Evolutionary conservation across 805 yeast species (phyloP), one percentile per base, ranked within the genome.

Genomic region (Suhomyces pyralidae): DNA sequence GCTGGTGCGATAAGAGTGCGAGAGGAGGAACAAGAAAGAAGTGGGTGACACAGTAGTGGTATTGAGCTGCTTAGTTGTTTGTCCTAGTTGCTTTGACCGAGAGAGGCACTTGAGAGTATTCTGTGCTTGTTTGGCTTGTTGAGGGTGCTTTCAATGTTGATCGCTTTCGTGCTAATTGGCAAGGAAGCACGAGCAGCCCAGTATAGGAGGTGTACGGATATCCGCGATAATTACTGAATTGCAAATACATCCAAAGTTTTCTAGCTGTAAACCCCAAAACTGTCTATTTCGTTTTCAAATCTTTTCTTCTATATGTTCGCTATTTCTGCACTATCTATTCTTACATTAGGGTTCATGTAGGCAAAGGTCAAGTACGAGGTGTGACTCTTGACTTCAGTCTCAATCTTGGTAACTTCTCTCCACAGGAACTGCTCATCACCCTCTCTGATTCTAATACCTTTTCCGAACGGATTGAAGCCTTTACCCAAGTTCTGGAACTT

Each of bases 331-430:
- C 30, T 28, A 14, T 45, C 40, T 30, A 30, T 22, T 15, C 25
- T 28, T 6, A 24, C 36, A n/a, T 40, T 44, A 12, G 60, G 60
- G 3, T 50, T 55, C 69, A 68, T 79, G 53, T 76, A 78, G 22
- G 99, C 99, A 79, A 94, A 94, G 1, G 97, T 90, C 62, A 94
- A 72, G 65, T 90, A 94, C 0, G 97, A 90, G 0, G 99, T 94
- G 62, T 94, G 99, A 6, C 91, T 86, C 71, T 93, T 93, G 61
- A 93, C 77, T 65, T 94, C 98, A 3, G 84, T 62, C 66, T 93
- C 99, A 7, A 85, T 76, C 66, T 84, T 86, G 15, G 96, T 83
- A n/a, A 92, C 94, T 59, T 89, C 79, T 52, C 77, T 74, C 99
- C 99, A 94, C 26, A 81, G 71, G 66, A 76, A 94, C 2, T 78